phyloP scores from a whole-genome alignment of 441 rosid species.

The Pelargonium myrrhifolium region DNA sequence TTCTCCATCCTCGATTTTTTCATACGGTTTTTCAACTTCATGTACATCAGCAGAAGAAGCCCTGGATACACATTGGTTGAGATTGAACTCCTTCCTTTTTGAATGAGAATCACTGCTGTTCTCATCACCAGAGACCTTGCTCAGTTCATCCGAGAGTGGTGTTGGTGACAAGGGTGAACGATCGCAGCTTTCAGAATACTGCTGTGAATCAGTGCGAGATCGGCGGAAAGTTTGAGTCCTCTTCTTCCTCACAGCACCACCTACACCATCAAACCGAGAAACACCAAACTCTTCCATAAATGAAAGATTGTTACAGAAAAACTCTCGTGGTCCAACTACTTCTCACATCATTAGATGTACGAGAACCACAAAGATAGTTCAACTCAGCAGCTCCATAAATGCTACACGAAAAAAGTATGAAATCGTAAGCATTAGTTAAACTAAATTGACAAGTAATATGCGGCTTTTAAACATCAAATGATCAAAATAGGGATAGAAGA shows the following conservation, averaged over 20 bases:
- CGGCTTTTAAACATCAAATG: too few relatives aligned
- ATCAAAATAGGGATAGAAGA: too few relatives aligned
- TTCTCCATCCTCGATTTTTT: slow-evolving; percentile 30
- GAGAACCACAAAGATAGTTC: slow-evolving; percentile 8
- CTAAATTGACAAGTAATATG: too few relatives aligned
- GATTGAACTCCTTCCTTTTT: slow-evolving; percentile 60
- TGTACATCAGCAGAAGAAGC: slow-evolving; percentile 32
- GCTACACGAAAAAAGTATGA: slow-evolving; percentile 14
- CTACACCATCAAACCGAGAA: slow-evolving; percentile 18
- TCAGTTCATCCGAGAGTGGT: slow-evolving; percentile 37
- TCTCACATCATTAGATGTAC: slow-evolving; percentile 18
- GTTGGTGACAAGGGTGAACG: slow-evolving; percentile 32
- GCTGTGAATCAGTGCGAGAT: slow-evolving; percentile 50
- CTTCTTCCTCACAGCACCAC: slow-evolving; percentile 52
- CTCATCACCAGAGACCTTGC: slow-evolving; percentile 68
- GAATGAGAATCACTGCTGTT: slow-evolving; percentile 41
- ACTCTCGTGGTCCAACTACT: slow-evolving; percentile 11
- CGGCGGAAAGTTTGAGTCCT: slow-evolving; percentile 58
- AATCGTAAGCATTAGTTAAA: background rate
- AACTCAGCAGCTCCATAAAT: slow-evolving; percentile 9
- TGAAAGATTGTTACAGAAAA: slow-evolving; percentile 13
- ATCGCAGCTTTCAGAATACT: slow-evolving; percentile 28
- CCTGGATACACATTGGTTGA: slow-evolving; percentile 53
- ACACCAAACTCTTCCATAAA: slow-evolving; percentile 51
- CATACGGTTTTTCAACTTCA: slow-evolving; percentile 24